Evolutionary conservation across 2,329 filamentous ascomycete genomes (phyloP), one percentile per base, ranked within the genome.

Genomic region (Alternaria arborescens): DNA sequence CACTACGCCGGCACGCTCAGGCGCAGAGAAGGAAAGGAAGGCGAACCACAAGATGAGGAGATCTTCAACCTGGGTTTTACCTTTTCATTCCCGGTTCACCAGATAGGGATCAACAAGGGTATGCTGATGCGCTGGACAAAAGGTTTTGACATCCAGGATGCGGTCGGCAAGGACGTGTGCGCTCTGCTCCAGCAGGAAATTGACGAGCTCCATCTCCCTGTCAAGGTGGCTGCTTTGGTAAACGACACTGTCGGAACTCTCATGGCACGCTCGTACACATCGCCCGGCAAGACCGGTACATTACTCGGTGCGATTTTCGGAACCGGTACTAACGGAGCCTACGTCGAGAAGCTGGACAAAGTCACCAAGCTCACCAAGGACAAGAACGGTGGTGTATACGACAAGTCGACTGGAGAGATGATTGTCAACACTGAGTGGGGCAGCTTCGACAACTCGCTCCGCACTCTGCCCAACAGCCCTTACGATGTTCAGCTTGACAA

Each of bases 361-460:
- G 87, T 98, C 73, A 93, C 89, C 75, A 99, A 98, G 83, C 82
- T 90, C 71, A 79, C 81, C 46, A 68, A 79, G 55, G 72, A 77
- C 43, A 78, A 77, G 44, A 72, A 82, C 41, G 64, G 65, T 22
- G 79, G 79, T 42, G 88, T 90, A 5, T 95, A 91, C 70, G 93
- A 97, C 79, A 84, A 84, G 50, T 88, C 88, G 8, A 96, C 94
- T 0, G 93, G 94, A 53, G 88, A 96, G 71, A 99, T 99, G 95
- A 93, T 99, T 60, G 87, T 99, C 81, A 99, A 99, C 82, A 94
- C 92, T 1, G 95, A 99, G 82, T 99, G 95, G 95, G 95, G 95
- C 64, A 97, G 93, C 58, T 99, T 99, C 74, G 95, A 99, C 81
- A 98, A 98, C 81, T 87, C 91, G 70, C 88, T 98, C 67, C 92